These are phyloP conservation scores for Linderina pennispora DNA, from an alignment of 192 early-diverging fungal genomes.

Conservation along the genomic window DNA sequence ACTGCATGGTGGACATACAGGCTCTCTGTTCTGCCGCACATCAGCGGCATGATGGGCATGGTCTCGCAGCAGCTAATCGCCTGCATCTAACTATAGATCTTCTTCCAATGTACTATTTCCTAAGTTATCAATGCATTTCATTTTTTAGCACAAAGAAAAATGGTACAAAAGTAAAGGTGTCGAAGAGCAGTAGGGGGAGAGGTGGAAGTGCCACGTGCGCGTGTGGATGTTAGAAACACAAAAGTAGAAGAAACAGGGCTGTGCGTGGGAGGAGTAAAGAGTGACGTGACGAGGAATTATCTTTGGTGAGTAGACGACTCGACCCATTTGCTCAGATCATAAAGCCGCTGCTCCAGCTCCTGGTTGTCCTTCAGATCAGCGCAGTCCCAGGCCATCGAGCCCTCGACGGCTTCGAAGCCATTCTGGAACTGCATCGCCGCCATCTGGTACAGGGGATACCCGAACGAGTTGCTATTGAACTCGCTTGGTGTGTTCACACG, in stretches of 20 bases:
- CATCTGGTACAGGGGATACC: slow-evolving; percentile 44
- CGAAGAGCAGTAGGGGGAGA: no score
- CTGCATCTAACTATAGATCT: no score
- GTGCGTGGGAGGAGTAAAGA: no score
- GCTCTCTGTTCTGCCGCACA: not conserved
- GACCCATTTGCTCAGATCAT: slow-evolving; percentile 47
- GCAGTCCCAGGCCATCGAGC: slow-evolving; percentile 42
- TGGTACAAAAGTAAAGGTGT: no score
- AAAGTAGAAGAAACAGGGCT: not conserved
- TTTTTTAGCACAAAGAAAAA: no score
- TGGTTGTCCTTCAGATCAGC: slow-evolving; percentile 46
- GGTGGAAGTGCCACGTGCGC: no score
- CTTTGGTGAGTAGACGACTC: slow-evolving; percentile 14
- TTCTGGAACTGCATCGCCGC: slow-evolving; percentile 28
- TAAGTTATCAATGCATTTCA: no score
- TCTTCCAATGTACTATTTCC: no score
- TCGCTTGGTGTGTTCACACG: slow-evolving; percentile 4
- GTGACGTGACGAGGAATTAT: no score
- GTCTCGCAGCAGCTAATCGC: no score
- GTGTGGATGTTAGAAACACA: not conserved
- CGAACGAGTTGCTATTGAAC: slow-evolving; percentile 6
- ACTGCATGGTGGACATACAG: slow-evolving; percentile 19
- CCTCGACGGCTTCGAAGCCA: slow-evolving; percentile 17
- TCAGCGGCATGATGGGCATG: slow-evolving; percentile 2
- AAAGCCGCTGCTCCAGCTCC: slow-evolving; percentile 45